These are phyloP conservation scores for Samsoniella hepiali DNA, from an alignment of 2,329 filamentous ascomycete species.

Conservation along the genomic window DNA sequence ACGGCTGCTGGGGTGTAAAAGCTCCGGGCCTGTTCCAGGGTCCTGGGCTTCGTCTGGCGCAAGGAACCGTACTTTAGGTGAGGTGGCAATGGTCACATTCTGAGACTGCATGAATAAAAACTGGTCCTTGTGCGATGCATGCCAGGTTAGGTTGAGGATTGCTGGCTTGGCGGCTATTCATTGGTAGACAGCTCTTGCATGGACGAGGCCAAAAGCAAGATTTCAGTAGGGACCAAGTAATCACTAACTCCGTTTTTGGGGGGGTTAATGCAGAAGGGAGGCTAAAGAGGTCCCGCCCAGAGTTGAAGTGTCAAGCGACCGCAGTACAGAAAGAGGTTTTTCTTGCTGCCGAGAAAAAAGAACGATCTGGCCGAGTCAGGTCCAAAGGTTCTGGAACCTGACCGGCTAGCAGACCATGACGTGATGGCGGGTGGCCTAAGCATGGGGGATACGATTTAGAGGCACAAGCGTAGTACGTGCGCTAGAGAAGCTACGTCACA, in stretches of 20 bases:
- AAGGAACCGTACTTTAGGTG: not conserved
- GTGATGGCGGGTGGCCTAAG: constrained; percentile 7
- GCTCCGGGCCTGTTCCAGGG: not conserved
- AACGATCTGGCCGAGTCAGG: constrained; percentile 1
- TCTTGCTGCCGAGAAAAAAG: not conserved
- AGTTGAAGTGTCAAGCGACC: no score
- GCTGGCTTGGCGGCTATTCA: constrained; percentile 1
- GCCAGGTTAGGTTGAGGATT: not conserved
- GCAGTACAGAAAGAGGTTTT: no score
- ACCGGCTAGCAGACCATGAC: constrained; percentile 11
- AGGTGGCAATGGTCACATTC: not conserved
- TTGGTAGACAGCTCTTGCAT: constrained; percentile 3
- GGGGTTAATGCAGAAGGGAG: no score
- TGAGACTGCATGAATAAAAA: not conserved
- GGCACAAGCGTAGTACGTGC: constrained; percentile 9
- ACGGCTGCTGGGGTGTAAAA: not conserved
- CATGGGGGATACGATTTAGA: constrained; percentile 6
- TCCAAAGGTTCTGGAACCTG: constrained; percentile 15
- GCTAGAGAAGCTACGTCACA: not conserved
- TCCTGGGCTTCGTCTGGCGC: no score
- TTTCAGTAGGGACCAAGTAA: not conserved
- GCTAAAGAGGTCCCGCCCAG: no score
- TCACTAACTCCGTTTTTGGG: no score
- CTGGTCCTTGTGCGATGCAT: not conserved
- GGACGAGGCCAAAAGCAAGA: constrained; percentile 1